These are phyloP conservation scores for Astrothelium macrocarpum DNA, from an alignment of 495 filamentous ascomycete genomes.

Conservation along the genomic window DNA sequence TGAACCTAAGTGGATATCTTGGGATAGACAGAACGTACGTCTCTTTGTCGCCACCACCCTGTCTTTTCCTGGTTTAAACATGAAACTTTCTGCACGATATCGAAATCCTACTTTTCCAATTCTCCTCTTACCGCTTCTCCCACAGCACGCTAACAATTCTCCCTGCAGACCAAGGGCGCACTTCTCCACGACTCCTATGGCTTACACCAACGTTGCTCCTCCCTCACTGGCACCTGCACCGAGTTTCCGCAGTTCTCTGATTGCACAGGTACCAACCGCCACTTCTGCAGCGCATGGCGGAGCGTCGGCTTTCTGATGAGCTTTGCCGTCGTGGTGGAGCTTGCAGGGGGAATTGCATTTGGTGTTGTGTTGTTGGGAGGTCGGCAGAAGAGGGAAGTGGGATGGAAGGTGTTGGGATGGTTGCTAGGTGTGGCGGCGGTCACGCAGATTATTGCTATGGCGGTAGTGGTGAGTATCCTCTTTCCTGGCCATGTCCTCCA, in stretches of 20 bases:
- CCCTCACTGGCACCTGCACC: constrained; percentile 45
- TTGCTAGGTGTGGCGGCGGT: constrained; percentile 52
- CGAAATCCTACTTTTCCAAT: not conserved
- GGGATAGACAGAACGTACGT: constrained; percentile 50
- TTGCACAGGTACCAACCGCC: constrained; percentile 57
- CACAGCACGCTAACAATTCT: constrained; percentile 13
- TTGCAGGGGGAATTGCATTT: constrained; percentile 65
- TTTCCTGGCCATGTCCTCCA: too few relatives aligned
- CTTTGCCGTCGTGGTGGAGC: constrained; percentile 66
- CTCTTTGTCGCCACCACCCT: too few relatives aligned
- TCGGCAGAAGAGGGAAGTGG: constrained; percentile 59
- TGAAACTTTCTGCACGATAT: too few relatives aligned
- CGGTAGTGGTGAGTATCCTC: constrained; percentile 58
- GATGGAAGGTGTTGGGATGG: constrained; percentile 64
- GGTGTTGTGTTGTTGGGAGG: constrained; percentile 66
- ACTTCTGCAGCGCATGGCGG: constrained; percentile 90
- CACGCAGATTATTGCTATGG: constrained; percentile 61
- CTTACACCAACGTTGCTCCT: constrained; percentile 68
- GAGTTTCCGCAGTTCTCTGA: constrained; percentile 54
- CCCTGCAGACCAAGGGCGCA: constrained; percentile 31
- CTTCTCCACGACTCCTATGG: constrained; percentile 62
- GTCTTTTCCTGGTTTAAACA: too few relatives aligned
- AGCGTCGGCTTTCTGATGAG: constrained; percentile 78
- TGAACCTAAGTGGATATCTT: constrained; percentile 72
- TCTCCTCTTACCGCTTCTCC: not conserved